Conservation (phyloP, 331 rosid genomes). For the Malus hybrid region DNA sequence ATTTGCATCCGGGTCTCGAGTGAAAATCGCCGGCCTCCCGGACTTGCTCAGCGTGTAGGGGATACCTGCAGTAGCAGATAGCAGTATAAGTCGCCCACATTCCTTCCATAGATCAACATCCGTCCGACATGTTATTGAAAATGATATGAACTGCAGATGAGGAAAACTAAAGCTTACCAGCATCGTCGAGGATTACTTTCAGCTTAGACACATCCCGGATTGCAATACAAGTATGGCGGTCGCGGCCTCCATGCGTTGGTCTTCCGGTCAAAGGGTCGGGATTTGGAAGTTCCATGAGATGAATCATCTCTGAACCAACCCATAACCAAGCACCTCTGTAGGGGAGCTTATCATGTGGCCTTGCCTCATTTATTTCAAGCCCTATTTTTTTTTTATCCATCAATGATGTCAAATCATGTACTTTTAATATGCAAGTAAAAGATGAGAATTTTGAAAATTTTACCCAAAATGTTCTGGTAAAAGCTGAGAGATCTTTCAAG, state of each 20-base stretch:
- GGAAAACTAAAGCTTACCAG: slow-evolving; percentile 37
- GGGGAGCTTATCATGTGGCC: slow-evolving; percentile 94
- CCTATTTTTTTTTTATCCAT: slow-evolving; percentile 31
- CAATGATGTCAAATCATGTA: neutral
- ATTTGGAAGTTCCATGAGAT: slow-evolving; percentile 96
- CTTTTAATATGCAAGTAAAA: neutral
- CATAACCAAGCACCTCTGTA: slow-evolving; percentile 96
- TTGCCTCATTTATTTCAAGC: slow-evolving; percentile 82
- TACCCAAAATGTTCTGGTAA: slow-evolving; percentile 84
- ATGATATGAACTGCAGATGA: neutral
- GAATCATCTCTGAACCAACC: slow-evolving; percentile 98
- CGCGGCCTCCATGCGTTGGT: slow-evolving; percentile 84
- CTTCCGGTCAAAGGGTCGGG: slow-evolving; percentile 89
- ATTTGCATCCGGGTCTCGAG: slow-evolving; percentile 90
- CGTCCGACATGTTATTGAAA: neutral
- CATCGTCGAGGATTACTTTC: slow-evolving; percentile 67
- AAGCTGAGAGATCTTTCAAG: slow-evolving; percentile 77
- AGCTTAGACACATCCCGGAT: slow-evolving; percentile 73
- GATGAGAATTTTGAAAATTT: neutral
- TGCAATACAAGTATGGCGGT: slow-evolving; percentile 82
- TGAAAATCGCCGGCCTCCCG: slow-evolving; percentile 92
- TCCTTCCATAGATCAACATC: neutral
- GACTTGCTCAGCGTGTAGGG: slow-evolving; percentile 90
- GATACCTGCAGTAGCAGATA: slow-evolving; percentile 40
- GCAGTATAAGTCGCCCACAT: neutral